Evolutionary conservation across 371 early-diverging fungal genomes (phyloP), one percentile per base, ranked within the genome.

Genomic region (Syncephalastrum racemosum): DNA sequence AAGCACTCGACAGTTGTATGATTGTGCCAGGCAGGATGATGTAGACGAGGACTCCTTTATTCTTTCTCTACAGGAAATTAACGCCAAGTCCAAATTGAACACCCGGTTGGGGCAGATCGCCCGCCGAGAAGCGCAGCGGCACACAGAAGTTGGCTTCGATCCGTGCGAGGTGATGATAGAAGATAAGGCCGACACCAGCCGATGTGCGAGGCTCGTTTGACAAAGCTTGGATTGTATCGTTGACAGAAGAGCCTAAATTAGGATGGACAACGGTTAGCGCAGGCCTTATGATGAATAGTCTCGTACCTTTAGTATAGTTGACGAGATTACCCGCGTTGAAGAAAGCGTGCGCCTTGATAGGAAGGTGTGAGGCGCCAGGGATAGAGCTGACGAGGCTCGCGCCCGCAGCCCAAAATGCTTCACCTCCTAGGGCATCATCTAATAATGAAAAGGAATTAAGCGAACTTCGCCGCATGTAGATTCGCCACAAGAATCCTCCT

Each of bases 401-500:
- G 0, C 96, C 96, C 0, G 85, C 86, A 15, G 90, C 84, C 65
- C 84, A 83, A 68, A 85, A 93, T 23, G 83, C 67, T 57, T 95
- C 90, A n/a, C 96, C 98, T 52, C 98, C 98, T 4, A 95, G 59
- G 14, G 85, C 78, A 70, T 97, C 96, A 49, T 79, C 90, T 91
- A 62, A 41, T 25, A 1, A n/a, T 25, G 19, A 43, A 20, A 24
- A 40, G 8, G 12, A 45, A n/a, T 2, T 2, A 50, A 24, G 36
- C 23, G 31, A 13, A 44, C n/a, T 10, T 48, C 20, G 12, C 42
- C 22, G 19, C 18, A 20, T 39, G 16, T 4, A 2, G 20, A 0
- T 5, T 31, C 10, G 36, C 10, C 0, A 31, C 46, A 16, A 7
- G 16, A 25, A 4, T 25, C 20, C 15, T n/a, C 36, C 36, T 2